phyloP scores from a whole-genome alignment of 257 asterid species.

The Fraxinus cuspidata region DNA sequence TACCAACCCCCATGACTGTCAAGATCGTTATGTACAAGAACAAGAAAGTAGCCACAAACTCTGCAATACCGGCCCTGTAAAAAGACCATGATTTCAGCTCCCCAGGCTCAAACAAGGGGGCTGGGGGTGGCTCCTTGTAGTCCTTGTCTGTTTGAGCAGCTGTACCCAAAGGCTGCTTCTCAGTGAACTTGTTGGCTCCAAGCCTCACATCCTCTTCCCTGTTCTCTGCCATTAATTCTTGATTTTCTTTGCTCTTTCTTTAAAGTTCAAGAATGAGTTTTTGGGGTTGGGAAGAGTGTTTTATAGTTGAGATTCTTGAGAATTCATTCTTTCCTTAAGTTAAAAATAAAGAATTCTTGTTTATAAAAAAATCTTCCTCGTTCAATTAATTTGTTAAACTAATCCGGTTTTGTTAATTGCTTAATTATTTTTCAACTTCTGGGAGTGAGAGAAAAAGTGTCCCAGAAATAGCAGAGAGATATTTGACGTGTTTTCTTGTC shows the following conservation, averaged over 20 bases:
- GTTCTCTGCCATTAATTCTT: conserved; percentile 41
- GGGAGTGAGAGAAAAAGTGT: neutral
- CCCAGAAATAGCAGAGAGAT: conserved; percentile 12
- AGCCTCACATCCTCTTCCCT: conserved; percentile 50
- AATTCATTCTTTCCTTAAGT: neutral
- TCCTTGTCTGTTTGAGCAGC: conserved; percentile 55
- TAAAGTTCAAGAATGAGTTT: neutral
- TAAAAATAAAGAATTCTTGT: neutral
- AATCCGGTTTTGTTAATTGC: neutral
- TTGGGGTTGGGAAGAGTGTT: neutral
- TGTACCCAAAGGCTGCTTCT: conserved; percentile 49
- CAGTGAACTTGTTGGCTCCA: conserved; percentile 51
- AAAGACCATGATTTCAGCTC: conserved; percentile 55
- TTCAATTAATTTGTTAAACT: neutral
- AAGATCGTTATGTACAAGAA: conserved; percentile 45
- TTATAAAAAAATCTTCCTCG: neutral
- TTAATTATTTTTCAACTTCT: neutral
- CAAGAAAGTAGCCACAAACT: conserved; percentile 51
- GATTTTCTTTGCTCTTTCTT: neutral
- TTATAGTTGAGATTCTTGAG: conserved; percentile 9
- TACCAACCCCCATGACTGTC: conserved; percentile 51
- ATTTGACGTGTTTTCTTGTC: conserved; percentile 13
- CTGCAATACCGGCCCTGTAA: conserved; percentile 56
- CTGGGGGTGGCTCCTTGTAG: conserved; percentile 52
- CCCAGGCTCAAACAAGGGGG: conserved; percentile 52